Base-by-base conservation (phyloP, 257 asterid genomes). In the Parsonsia alboflavescens region DNA sequence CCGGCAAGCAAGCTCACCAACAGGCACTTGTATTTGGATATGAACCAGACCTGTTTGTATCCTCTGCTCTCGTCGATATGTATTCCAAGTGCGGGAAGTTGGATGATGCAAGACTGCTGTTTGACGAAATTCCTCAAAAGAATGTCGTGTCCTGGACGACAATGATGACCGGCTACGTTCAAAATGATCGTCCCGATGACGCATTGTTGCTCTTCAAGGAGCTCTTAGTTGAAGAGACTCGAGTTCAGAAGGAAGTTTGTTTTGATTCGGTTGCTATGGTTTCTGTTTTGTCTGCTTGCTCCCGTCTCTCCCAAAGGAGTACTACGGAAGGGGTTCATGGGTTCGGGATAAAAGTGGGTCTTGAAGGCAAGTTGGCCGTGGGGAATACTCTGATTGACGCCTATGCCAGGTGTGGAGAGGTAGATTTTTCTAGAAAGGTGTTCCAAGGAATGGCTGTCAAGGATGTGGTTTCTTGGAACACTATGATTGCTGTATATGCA, bases 61-160 rank as follows among this genome's bases (percentile, higher is more conserved):
- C 98, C 36, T 92, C 98, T 9, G 93, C 98, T 2, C 88, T 92
- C 13, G 81, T 95, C 7, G 96, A 92, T 70, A 89, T 95, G 98
- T 95, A 92, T 81, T 78, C 97, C 0, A 92, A 92, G 76, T 92
- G 99, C 39, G 88, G 91, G 17, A 67, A 83, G 7, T 30, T 95
- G 74, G 68, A 53, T 3, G 96, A 90, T 74, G 99, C 98, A 28
- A 67, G 90, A 6, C 79, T 68, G 41, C 45, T 92, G 90, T 95
- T 95, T 70, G 93, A 95, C 53, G 93, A 83, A 85, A 88, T 87
- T 81, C 93, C 94, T 65, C 84, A 75, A 0, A 82, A 90, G 89
- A 95, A 95, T 73, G 86, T 89, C 42, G 98, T 95, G 48, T 92
- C 94, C n/a, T 92, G 99, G 98, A 92, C 98, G 52, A 88, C 97